phyloP scores from a whole-genome alignment of 805 yeast species.

The Wickerhamiella nectarea region DNA sequence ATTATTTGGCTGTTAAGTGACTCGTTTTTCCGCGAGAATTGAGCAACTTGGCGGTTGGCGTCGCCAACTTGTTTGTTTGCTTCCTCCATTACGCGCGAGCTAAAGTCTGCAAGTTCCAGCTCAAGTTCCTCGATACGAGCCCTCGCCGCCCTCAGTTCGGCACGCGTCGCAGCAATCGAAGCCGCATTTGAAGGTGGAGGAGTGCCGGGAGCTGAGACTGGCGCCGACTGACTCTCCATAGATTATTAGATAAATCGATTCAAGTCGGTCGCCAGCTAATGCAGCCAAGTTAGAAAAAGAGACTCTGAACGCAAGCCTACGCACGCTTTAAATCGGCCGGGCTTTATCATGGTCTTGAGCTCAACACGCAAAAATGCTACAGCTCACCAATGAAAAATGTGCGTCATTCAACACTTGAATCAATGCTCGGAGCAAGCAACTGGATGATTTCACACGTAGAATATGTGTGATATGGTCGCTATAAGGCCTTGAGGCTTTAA shows the following conservation, averaged over 20 bases:
- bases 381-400: too few relatives aligned
- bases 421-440: too few relatives aligned
- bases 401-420: too few relatives aligned
- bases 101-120: conserved; percentile 40
- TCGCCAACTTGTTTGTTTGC: conserved; percentile 70
- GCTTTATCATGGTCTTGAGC: too few relatives aligned
- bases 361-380: too few relatives aligned
- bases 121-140: conserved; percentile 43
- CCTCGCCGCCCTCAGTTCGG: conserved; percentile 34
- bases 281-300: too few relatives aligned
- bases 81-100: conserved; percentile 36
- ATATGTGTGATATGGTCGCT: too few relatives aligned
- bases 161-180: conserved; percentile 1
- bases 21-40: conserved; percentile 49
- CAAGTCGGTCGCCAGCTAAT: too few relatives aligned
- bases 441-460: too few relatives aligned
- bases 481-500: too few relatives aligned
- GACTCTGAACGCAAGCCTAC: too few relatives aligned
- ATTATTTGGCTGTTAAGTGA: conserved; percentile 41
- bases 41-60: conserved; percentile 52
- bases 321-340: too few relatives aligned
- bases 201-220: background rate
- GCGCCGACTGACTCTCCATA: background rate
- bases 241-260: background rate
- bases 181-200: background rate